Percentiles rank a stretch among this genome's conserved stretches.
phyloP scores from a whole-genome alignment of 495 filamentous ascomycete genomes.

The Neurospora sp. region DNA sequence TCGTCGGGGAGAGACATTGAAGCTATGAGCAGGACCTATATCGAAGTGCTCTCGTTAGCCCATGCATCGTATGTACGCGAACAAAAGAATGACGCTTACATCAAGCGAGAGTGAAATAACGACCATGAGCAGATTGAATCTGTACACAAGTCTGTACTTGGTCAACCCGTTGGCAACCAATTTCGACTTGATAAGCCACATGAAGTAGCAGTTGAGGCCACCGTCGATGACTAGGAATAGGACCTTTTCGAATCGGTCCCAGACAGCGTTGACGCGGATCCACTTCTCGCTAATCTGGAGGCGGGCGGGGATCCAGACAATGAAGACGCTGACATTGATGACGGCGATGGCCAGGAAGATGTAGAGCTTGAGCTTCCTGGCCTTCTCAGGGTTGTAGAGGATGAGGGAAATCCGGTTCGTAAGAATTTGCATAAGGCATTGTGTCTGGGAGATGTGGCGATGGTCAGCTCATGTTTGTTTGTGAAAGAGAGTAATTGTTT shows the following conservation, averaged over 20 bases:
- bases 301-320: constrained; percentile 41
- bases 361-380: constrained; percentile 22
- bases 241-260: constrained; percentile 41
- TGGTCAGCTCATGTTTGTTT: background rate
- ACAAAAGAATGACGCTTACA: constrained; percentile 10
- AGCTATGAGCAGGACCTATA: constrained; percentile 17
- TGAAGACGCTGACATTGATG: constrained; percentile 40
- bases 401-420: constrained; percentile 38
- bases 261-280: constrained; percentile 31
- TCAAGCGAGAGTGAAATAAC: constrained; percentile 40
- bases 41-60: background rate
- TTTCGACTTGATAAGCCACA: constrained; percentile 32
- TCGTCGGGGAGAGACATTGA: constrained; percentile 22
- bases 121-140: constrained; percentile 42
- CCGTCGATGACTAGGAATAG: constrained; percentile 38
- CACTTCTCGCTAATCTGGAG: constrained; percentile 22
- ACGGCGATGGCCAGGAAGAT: constrained; percentile 28
- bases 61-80: background rate
- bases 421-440: constrained; percentile 39
- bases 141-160: constrained; percentile 39
- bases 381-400: constrained; percentile 21
- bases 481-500: background rate
- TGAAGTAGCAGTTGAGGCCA: constrained; percentile 39
- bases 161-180: constrained; percentile 37
- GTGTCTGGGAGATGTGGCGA: constrained; percentile 17